Evolutionary conservation across 108 stramenopile species (phyloP).

Genomic region (Stephanodiscus triporus): DNA sequence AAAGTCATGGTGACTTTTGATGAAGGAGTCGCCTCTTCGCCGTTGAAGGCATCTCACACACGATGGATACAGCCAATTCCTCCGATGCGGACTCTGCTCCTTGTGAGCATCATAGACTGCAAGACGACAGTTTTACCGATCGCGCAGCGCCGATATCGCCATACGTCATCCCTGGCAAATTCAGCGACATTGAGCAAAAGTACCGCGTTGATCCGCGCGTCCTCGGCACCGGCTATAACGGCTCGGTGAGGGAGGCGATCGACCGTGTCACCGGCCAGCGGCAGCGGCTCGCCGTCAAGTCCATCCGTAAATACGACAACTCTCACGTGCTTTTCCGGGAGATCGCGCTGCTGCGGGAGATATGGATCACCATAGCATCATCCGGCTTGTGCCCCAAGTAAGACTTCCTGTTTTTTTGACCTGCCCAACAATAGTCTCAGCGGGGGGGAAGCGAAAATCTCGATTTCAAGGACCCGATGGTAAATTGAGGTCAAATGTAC

Average conservation of each 20-base stretch:
- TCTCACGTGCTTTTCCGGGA: conserved; percentile 17
- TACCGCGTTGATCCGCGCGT: conserved; percentile 22
- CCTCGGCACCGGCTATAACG: conserved; percentile 6
- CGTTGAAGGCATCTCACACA: background rate
- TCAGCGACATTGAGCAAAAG: conserved; percentile 9
- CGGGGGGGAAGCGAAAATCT: too few species aligned
- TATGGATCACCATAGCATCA: conserved; percentile 68
- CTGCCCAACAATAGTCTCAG: too few species aligned
- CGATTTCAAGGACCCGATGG: too few species aligned
- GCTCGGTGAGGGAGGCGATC: background rate
- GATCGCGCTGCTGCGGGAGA: conserved; percentile 61
- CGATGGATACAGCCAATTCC: background rate
- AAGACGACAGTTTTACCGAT: too few species aligned
- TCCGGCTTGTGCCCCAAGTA: conserved; percentile 73
- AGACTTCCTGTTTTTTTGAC: too few species aligned
- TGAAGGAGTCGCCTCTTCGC: background rate
- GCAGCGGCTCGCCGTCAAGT: conserved; percentile 17
- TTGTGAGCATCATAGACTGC: background rate
- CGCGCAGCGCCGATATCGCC: background rate
- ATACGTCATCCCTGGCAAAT: conserved; percentile 1
- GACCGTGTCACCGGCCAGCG: conserved; percentile 3
- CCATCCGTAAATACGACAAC: conserved; percentile 10
- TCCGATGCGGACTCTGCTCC: background rate
- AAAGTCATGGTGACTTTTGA: background rate
- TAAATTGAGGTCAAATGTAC: too few species aligned